These are phyloP conservation scores for Phytophthora pini DNA, from an alignment of 352 stramenopile genomes.

Conservation along the genomic window DNA sequence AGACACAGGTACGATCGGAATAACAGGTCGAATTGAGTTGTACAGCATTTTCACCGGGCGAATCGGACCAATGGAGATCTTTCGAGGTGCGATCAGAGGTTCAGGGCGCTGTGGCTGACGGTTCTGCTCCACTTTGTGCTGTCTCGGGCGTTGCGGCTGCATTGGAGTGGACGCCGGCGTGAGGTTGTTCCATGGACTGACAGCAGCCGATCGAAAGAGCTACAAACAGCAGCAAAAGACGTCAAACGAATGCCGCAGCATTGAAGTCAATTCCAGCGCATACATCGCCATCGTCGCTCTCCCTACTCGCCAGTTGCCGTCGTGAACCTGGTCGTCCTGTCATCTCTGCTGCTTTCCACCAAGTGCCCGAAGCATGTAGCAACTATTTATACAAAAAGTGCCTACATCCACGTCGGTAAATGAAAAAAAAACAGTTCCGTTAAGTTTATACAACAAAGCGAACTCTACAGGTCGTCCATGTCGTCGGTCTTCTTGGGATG, in stretches of 20 bases:
- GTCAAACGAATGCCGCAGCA: neutral
- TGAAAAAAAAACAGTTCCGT: constrained; percentile 11
- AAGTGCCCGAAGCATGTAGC: too few relatives aligned
- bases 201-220: constrained; percentile 13
- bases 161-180: constrained; percentile 29
- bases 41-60: constrained; percentile 32
- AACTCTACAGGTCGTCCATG: constrained; percentile 63
- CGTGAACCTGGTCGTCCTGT: constrained; percentile 14
- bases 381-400: constrained; percentile 14
- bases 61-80: constrained; percentile 30
- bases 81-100: constrained; percentile 14
- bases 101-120: constrained; percentile 9
- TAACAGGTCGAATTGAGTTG: neutral
- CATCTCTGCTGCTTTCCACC: constrained; percentile 5
- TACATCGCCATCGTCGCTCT: constrained; percentile 26
- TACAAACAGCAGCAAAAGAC: constrained; percentile 5
- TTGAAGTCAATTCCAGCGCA: neutral
- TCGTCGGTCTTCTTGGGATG: constrained; percentile 47
- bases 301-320: constrained; percentile 19
- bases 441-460: constrained; percentile 33
- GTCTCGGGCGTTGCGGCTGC: constrained; percentile 13
- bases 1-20: constrained; percentile 12
- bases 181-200: constrained; percentile 31
- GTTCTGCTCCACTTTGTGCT: constrained; percentile 3
- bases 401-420: neutral